Conservation (phyloP, 345 rosid genomes). For the Conringia planisiliqua region DNA sequence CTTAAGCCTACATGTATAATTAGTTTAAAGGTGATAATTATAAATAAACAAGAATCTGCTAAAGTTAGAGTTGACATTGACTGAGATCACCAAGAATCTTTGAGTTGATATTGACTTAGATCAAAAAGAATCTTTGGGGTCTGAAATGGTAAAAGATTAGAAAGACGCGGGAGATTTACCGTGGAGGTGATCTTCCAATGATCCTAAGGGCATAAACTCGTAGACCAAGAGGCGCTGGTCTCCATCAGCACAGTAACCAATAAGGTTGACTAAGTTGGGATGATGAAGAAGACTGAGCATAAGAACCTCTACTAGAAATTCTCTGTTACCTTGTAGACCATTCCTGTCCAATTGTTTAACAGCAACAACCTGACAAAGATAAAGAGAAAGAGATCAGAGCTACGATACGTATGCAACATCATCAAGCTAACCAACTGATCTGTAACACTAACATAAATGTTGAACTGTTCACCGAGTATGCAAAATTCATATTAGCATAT, state of each 20-base stretch:
- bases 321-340: constrained; percentile 98
- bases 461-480: not conserved
- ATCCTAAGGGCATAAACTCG: constrained; percentile 95
- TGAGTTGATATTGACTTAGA: constrained; percentile 5
- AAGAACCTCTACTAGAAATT: constrained; percentile 96
- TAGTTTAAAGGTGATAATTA: not conserved
- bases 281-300: constrained; percentile 99
- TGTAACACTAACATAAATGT: not conserved
- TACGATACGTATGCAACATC: not conserved
- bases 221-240: constrained; percentile 98
- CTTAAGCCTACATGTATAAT: not conserved
- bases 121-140: constrained; percentile 3
- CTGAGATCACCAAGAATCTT: constrained; percentile 15
- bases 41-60: constrained; percentile 19
- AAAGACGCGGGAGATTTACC: constrained; percentile 46
- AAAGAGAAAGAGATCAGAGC: not conserved
- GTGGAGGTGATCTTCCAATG: constrained; percentile 97
- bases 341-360: constrained; percentile 94
- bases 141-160: not conserved
- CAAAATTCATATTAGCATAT: not conserved
- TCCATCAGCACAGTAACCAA: constrained; percentile 99
- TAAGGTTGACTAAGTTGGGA: constrained; percentile 85
- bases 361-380: constrained; percentile 70
- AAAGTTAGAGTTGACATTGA: constrained; percentile 30
- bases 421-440: not conserved